Evolutionary conservation across 306 rosid genomes (phyloP), one percentile per base, ranked within the genome.

Genomic region (Sechiopsis laciniata): DNA sequence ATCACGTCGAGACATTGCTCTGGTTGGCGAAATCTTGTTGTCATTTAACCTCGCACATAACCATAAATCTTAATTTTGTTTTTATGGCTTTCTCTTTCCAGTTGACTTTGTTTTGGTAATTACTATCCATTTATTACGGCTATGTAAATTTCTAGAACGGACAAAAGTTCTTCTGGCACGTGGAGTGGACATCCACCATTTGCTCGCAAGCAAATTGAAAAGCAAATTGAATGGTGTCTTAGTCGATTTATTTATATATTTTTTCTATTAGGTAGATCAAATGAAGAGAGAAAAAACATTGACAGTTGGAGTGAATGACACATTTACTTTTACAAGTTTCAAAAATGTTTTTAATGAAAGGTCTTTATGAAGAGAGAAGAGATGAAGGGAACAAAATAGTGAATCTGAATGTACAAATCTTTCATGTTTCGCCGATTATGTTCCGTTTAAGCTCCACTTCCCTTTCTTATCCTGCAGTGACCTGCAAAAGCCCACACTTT

Each of bases 401-500:
- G 52, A 64, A 16, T n/a, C 15, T 16, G 71, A 17, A 95, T 69
- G 58, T 69, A 69, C 73, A 8, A 20, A 54, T 9, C 46, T 50
- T 70, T 51, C 74, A 15, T 26, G 58, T 46, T 68, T 21, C 24
- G 59, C 74, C 59, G 13, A 69, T 21, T 51, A 50, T 50, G 74
- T 24, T 69, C 42, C 17, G 19, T 42, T 68, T 21, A 14, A 86
- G 51, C 17, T 70, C 59, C 42, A 16, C 21, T 68, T 68, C 74
- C 29, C 29, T 26, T 70, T 70, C 51, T 24, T 26, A 84, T 92
- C 59, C 74, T 70, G 73, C 37, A 20, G 56, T 21, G 24, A 32
- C 71, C 32, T 67, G 76, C 72, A 66, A 78, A 58, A 57, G 72
- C 80, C 77, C 83, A 69, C 68, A 75, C 71, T 75, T 71, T 75